Evolutionary conservation across 352 stramenopile genomes (phyloP).

Genomic region (Detonula confervacea): DNA sequence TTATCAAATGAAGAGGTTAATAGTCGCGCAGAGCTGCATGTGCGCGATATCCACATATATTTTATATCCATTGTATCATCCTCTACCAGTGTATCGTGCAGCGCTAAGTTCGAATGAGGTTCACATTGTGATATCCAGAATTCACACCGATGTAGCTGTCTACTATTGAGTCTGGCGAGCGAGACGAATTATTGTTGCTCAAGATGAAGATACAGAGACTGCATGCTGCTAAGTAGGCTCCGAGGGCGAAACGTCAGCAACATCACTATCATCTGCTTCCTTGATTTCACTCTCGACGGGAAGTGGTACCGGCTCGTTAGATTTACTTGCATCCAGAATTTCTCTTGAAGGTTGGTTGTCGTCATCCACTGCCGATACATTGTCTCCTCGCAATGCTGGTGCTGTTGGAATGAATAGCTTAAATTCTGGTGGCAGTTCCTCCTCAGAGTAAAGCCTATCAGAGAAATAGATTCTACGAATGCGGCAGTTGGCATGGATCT

Average conservation of each 20-base stretch:
- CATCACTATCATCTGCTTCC: conserved; percentile 19
- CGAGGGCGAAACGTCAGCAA: conserved; percentile 2
- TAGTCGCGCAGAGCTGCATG: too few relatives aligned
- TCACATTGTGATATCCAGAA: too few relatives aligned
- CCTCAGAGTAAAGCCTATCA: conserved; percentile 95
- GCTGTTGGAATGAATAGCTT: conserved; percentile 94
- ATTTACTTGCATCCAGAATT: conserved; percentile 9
- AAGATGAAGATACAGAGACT: conserved; percentile 38
- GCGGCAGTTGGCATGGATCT: conserved; percentile 97
- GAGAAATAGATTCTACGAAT: conserved; percentile 98
- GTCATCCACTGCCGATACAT: conserved; percentile 5
- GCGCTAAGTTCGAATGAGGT: too few relatives aligned
- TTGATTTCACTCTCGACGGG: conserved; percentile 17
- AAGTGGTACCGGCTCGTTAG: conserved; percentile 14
- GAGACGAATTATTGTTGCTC: too few relatives aligned
- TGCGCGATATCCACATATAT: too few relatives aligned
- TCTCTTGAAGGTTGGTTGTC: neutral
- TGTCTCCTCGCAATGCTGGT: conserved; percentile 19
- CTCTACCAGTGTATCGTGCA: too few relatives aligned
- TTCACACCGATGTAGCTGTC: too few relatives aligned
- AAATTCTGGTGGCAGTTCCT: conserved; percentile 96
- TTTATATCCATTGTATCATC: too few relatives aligned
- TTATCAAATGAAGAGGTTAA: too few relatives aligned
- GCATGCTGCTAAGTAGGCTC: conserved; percentile 7
- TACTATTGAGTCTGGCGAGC: too few relatives aligned